A percentile compares a stretch with the other conserved stretches of the same genome.
These are phyloP conservation scores for Pythium oligandrum DNA, from an alignment of 352 stramenopile species.

Conservation along the genomic window DNA sequence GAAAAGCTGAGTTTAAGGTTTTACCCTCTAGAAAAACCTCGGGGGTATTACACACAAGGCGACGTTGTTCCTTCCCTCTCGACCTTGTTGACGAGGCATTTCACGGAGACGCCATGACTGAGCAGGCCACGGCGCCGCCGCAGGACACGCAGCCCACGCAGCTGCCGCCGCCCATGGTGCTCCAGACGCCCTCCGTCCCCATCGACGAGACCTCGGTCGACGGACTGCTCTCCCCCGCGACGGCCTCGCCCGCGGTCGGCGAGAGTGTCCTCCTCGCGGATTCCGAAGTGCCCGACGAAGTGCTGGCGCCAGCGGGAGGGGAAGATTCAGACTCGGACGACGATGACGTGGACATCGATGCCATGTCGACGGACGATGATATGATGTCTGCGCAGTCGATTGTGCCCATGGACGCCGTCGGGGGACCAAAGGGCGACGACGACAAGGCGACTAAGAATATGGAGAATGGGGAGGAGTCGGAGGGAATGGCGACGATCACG, in stretches of 20 bases:
- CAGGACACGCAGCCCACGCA: too few relatives aligned
- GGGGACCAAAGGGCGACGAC: neutral
- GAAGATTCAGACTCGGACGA: neutral
- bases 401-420: too few relatives aligned
- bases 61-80: neutral
- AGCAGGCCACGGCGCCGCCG: too few relatives aligned
- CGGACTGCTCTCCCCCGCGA: neutral
- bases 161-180: neutral
- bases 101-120: too few relatives aligned
- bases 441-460: neutral
- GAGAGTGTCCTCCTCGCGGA: neutral
- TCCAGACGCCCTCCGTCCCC: slow-evolving; percentile 11
- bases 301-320: neutral
- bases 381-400: neutral
- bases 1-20: slow-evolving; percentile 11
- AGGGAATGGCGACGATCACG: neutral
- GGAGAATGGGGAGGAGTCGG: neutral
- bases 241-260: neutral
- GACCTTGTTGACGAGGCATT: too few relatives aligned
- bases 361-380: neutral
- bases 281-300: neutral
- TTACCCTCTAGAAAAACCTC: slow-evolving; percentile 11
- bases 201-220: slow-evolving; percentile 1
- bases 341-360: neutral
- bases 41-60: slow-evolving; percentile 1